Evolutionary conservation across 2,329 filamentous ascomycete genomes (phyloP), one percentile per base, ranked within the genome.

Genomic region (Paecilomyces sp.): DNA sequence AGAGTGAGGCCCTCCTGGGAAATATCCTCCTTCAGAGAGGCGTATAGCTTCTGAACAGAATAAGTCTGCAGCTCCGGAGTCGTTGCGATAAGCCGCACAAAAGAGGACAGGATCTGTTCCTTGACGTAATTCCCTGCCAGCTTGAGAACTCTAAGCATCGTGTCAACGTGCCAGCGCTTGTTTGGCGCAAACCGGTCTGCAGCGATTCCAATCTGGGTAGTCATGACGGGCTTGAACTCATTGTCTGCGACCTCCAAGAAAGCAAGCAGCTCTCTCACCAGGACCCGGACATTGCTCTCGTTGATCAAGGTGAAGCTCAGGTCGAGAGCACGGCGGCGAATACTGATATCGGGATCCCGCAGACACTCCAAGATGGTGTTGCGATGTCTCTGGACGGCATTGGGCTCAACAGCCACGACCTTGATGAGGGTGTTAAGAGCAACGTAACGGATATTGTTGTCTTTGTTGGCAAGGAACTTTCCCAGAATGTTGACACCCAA

Each of bases 401-500:
- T 97, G 13, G 94, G 94, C 74, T 99, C 94, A 55, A 99, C 92
- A 3, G 94, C 94, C 54, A 99, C 94, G 18, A 99, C 94, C 77
- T 97, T 97, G 78, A 97, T 95, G 56, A 99, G 81, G 0, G 94
- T 99, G 76, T 99, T 99, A 57, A 99, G 82, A 18, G 94, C 94
- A 57, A 99, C 94, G 71, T 99, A 99, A 75, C 94, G 89, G 69
- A 99, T 99, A 73, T 99, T 99, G 82, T 99, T 99, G 77, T 99
- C 94, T 67, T 93, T 88, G 80, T 99, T 99, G n/a, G 92, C 88
- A 63, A 99, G 79, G 78, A 99, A 99, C 74, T 97, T 99, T 73
- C 95, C 94, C 25, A 99, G 85, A 65, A 99, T 99, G 73, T 99
- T 99, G 67, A 99, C 94, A 70, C 94, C 94, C 28, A 99, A 83